These are phyloP conservation scores for Cystofilobasidium bisporidii DNA, from an alignment of 768 basidiomycete genomes.

Conservation along the genomic window DNA sequence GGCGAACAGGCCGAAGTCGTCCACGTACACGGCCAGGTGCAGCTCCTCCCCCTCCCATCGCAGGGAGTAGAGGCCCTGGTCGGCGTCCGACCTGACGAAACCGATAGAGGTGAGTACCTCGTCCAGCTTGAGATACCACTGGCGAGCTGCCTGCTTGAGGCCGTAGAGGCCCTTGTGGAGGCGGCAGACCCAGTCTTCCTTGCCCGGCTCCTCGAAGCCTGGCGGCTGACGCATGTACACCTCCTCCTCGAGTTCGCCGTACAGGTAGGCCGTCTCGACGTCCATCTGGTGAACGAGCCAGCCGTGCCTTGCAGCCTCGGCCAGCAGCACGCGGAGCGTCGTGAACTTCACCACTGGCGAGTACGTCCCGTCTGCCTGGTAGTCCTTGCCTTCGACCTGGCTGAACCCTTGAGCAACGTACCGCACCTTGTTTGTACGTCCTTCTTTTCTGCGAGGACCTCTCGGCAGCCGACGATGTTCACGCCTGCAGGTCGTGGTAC, in stretches of 20 bases:
- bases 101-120: slow-evolving; percentile 9
- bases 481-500: no score
- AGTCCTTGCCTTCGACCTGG: slow-evolving; percentile 4
- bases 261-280: slow-evolving; percentile 33
- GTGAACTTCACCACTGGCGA: slow-evolving; percentile 35
- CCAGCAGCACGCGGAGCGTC: slow-evolving; percentile 41
- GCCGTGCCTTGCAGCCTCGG: slow-evolving; percentile 39
- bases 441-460: slow-evolving; percentile 1
- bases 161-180: slow-evolving; percentile 27
- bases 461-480: slow-evolving; percentile 4
- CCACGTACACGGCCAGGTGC: slow-evolving; percentile 21
- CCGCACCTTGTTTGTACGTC: slow-evolving; percentile 3
- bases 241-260: slow-evolving; percentile 30
- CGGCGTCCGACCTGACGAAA: slow-evolving; percentile 3
- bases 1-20: slow-evolving; percentile 25
- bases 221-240: slow-evolving; percentile 44
- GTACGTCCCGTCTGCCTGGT: slow-evolving; percentile 28
- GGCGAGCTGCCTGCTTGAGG: slow-evolving; percentile 24
- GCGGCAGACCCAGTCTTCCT: slow-evolving; percentile 9
- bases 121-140: slow-evolving; percentile 19
- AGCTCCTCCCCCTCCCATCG: not conserved
- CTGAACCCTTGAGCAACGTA: slow-evolving; percentile 3
- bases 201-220: slow-evolving; percentile 3
- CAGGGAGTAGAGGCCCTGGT: slow-evolving; percentile 5
- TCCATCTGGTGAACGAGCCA: slow-evolving; percentile 41